phyloP scores from a whole-genome alignment of 2,329 filamentous ascomycete species.

The Tolypocladium tropicale region DNA sequence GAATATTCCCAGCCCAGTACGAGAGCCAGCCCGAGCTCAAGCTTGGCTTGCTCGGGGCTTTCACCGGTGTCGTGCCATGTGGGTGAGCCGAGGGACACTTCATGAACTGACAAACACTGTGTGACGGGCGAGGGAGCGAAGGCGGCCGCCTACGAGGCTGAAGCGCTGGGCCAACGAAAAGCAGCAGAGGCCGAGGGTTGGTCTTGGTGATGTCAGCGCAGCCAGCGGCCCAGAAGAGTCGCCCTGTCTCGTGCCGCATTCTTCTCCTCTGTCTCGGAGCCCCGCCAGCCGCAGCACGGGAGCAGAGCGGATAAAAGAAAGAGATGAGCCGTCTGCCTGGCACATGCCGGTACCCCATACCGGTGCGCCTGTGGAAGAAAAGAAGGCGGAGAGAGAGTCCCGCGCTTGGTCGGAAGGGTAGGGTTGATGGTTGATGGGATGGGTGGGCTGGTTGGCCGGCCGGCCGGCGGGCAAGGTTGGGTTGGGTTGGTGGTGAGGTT shows the following conservation, averaged over 20 bases:
- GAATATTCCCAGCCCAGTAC: neutral
- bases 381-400: neutral
- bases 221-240: neutral
- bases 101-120: neutral
- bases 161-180: neutral
- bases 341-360: neutral
- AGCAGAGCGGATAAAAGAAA: neutral
- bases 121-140: neutral
- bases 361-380: neutral
- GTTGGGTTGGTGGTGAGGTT: neutral
- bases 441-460: too few species aligned
- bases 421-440: neutral
- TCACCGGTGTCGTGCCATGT: too few species aligned
- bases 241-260: conserved; percentile 2
- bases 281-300: neutral
- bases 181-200: neutral
- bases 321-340: neutral
- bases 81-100: too few species aligned
- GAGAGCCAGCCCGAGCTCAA: neutral
- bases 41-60: neutral
- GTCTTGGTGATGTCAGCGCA: neutral
- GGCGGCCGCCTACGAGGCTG: neutral
- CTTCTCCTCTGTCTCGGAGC: neutral
- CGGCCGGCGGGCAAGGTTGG: neutral
- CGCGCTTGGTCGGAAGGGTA: neutral